Percentiles rank a stretch among this genome's conserved stretches.
phyloP scores from a whole-genome alignment of 2,329 filamentous ascomycete genomes.

The Epichloe aotearoae region DNA sequence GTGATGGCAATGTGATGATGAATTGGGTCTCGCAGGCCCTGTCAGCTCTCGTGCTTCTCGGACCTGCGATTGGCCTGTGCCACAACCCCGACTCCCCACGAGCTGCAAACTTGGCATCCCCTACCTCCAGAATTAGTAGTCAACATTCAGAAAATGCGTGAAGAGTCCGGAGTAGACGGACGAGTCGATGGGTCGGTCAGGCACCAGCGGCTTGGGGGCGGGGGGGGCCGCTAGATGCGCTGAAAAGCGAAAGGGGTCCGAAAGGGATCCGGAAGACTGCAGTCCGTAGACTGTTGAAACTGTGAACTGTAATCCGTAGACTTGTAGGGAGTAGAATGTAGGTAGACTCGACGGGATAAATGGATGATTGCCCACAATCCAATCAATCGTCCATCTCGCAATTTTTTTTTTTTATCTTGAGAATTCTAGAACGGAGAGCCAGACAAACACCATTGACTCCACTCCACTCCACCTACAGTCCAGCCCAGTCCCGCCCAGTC shows the following conservation, averaged over 20 bases:
- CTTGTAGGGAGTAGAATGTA: too few relatives aligned
- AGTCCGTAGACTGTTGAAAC: too few relatives aligned
- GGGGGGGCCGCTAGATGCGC: too few relatives aligned
- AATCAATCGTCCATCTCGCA: too few relatives aligned
- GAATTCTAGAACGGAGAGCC: neutral
- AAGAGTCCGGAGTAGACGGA: neutral
- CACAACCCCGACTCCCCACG: neutral
- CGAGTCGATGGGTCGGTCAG: too few relatives aligned
- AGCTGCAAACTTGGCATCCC: neutral
- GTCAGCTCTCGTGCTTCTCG: neutral
- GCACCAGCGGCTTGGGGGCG: too few relatives aligned
- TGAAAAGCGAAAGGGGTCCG: neutral
- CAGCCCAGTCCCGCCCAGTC: neutral
- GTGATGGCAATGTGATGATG: too few relatives aligned
- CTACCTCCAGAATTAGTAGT: neutral
- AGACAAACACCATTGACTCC: neutral
- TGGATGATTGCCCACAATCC: too few relatives aligned
- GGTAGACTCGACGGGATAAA: too few relatives aligned
- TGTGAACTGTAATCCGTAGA: too few relatives aligned
- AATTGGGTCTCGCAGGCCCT: too few relatives aligned
- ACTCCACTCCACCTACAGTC: neutral
- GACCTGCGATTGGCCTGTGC: neutral
- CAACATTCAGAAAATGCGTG: neutral
- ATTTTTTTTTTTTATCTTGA: neutral
- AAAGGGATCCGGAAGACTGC: neutral